Base-by-base conservation (phyloP, 495 filamentous ascomycete genomes). In the Xylaria acuta region DNA sequence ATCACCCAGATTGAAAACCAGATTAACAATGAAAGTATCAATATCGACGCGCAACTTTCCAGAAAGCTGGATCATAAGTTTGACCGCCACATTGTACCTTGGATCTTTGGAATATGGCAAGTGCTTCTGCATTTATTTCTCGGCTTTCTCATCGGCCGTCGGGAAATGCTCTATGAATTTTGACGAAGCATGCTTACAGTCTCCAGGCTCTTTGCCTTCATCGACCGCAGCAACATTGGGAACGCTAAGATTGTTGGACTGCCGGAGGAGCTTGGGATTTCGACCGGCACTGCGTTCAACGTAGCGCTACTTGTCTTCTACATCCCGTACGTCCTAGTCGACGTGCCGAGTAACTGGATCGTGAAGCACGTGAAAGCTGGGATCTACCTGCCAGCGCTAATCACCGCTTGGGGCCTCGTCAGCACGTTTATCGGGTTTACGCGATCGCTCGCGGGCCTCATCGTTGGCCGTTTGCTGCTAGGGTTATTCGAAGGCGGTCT, bases 401-500 rank as follows among this genome's bases (percentile, higher is more conserved):
- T 87, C 78, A 77, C 78, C 77, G 83, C 14, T 67, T 89, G 71
- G 80, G 91, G 86, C 4, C 74, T 88, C 43, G 77, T 88, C 7
- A 88, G 85, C 34, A 84, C 86, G 9, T 86, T 85, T 43, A 82
- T 87, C 73, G 90, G 90, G 20, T 78, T 88, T 16, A 86, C 87
- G 4, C 79, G 82, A 49, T 86, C 80, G 62, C 88, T 85, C 67
- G 82, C 77, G n/a, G 85, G 85, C 6, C 88, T 93, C 62, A 82
- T 90, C 14, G 84, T 83, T 8, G 83, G 84, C 47, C 85, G 91
- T 12, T 83, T 90, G 63, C 76, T 92, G 6, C 82, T 92, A 9
- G 91, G 91, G 32, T 4, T 89, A 5, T 88, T 89, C 67, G 90
- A 92, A 75, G 87, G 88, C 69, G 89, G 89, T 16, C 81, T 91